Evolutionary conservation across 2,329 filamentous ascomycete genomes (phyloP).

Genomic region (Orbilia brochopaga): DNA sequence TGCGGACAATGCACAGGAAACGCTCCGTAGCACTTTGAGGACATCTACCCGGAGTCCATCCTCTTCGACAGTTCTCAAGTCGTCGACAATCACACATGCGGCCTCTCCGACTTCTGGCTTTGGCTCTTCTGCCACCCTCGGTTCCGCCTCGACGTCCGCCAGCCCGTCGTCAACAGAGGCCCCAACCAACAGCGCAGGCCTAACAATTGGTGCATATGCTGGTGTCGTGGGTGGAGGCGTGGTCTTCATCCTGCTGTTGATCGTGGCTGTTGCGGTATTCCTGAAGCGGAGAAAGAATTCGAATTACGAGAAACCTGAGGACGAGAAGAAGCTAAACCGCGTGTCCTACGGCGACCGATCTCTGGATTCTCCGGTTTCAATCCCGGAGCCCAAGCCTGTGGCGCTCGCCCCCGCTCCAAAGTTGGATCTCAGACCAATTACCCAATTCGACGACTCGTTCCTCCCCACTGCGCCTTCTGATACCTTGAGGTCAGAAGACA

Average conservation of each 20-base stretch:
- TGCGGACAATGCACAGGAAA: slow-evolving; percentile 15
- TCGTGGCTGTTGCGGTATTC: slow-evolving; percentile 73
- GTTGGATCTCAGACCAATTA: slow-evolving; percentile 60
- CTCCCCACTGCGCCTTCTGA: slow-evolving; percentile 27
- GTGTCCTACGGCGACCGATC: slow-evolving; percentile 49
- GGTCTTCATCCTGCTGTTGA: slow-evolving; percentile 70
- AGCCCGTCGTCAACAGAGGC: slow-evolving; percentile 14
- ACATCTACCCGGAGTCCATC: slow-evolving; percentile 25
- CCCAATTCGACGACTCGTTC: slow-evolving; percentile 56
- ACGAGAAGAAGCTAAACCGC: slow-evolving; percentile 66
- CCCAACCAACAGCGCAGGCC: slow-evolving; percentile 40
- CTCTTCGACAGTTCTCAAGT: slow-evolving; percentile 8
- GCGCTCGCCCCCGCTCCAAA: slow-evolving; percentile 58
- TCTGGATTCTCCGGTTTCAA: slow-evolving; percentile 57
- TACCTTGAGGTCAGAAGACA: slow-evolving; percentile 59
- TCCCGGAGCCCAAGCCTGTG: slow-evolving; percentile 57
- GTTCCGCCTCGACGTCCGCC: slow-evolving; percentile 18
- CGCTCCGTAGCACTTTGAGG: slow-evolving; percentile 25
- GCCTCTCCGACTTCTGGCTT: slow-evolving; percentile 26
- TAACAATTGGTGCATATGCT: slow-evolving; percentile 60
- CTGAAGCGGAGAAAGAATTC: slow-evolving; percentile 71
- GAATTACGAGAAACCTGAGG: slow-evolving; percentile 62
- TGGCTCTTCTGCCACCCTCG: slow-evolving; percentile 20
- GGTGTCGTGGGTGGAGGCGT: slow-evolving; percentile 85
- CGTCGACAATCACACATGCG: slow-evolving; percentile 12